Evolutionary conservation across 129 eudicot species (phyloP), one percentile per base, ranked within the genome.

Genomic region (Flaveria brownii): DNA sequence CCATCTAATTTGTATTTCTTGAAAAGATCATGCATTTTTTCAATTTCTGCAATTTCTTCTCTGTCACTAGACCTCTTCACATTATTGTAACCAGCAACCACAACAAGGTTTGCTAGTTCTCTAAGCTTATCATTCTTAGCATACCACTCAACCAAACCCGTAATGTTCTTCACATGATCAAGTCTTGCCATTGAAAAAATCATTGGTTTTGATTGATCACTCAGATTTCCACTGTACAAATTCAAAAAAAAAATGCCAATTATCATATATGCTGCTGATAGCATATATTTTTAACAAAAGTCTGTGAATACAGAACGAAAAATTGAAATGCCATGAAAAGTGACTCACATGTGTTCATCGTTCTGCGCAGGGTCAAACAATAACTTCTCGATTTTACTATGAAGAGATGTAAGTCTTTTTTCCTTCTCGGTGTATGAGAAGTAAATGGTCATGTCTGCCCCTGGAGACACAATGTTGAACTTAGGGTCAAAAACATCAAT

Each of bases 121-220:
- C 94, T 83, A 13, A 95, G 87, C 78, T 86, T 86, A 26, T 63
- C 62, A 77, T 85, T 91, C 68, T 91, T 95, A 46, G 82, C 88
- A 78, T 91, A 95, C 88, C 89, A 86, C 86, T 95, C 99, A 11
- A 95, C 96, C 71, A 95, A 80, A 23, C 99, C 99, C 2, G 97
- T 77, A 25, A 95, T 91, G 77, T 95, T 95, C 81, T 95, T 95
- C 76, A 95, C 99, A 39, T 73, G 88, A 81, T 95, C 99, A 72
- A 95, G 96, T 92, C 99, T 87, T 47, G 99, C 99, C 99, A 95
- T 95, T 8, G 97, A 91, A 81, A 95, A 95, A 60, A 95, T 87
- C 72, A 91, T 85, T 56, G 99, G 97, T 86, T 95, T 95, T 72
- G 96, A 84, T 15, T 65, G 83, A 69, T 95, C 97, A 71, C 77